Percentiles rank a stretch among this genome's conserved stretches.
phyloP scores from a whole-genome alignment of 2,329 filamentous ascomycete species.

The Seiridium cupressi region DNA sequence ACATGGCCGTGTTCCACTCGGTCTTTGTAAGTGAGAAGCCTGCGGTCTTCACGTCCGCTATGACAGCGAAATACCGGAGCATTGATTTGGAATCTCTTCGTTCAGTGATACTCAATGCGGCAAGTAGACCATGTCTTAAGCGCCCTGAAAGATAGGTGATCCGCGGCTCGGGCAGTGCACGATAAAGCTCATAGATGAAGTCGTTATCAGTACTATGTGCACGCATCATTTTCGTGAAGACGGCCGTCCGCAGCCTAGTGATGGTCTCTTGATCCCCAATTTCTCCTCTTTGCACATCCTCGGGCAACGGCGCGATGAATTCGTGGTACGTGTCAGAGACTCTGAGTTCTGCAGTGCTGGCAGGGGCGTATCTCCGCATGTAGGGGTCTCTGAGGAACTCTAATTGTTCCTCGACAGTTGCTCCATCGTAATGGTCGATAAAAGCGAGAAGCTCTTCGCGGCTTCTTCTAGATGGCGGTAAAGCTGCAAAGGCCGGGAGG shows the following conservation, averaged over 20 bases:
- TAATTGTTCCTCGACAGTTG: slow-evolving; percentile 52
- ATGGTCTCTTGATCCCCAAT: slow-evolving; percentile 34
- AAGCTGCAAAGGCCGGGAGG: background rate
- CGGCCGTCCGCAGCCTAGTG: slow-evolving; percentile 36
- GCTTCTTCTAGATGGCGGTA: background rate
- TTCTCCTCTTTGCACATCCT: slow-evolving; percentile 35
- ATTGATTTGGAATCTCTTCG: slow-evolving; percentile 60
- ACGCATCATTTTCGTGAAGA: slow-evolving; percentile 40
- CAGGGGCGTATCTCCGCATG: slow-evolving; percentile 49
- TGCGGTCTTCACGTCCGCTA: slow-evolving; percentile 79
- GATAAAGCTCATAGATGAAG: slow-evolving; percentile 48
- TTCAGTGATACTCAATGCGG: slow-evolving; percentile 63
- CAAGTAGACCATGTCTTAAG: slow-evolving; percentile 63
- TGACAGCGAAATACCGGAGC: slow-evolving; percentile 77
- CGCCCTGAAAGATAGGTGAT: slow-evolving; percentile 47
- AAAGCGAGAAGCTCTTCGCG: slow-evolving; percentile 50
- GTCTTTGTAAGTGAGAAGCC: slow-evolving; percentile 63
- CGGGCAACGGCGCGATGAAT: slow-evolving; percentile 40
- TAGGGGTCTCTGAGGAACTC: slow-evolving; percentile 52
- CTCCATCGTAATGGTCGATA: slow-evolving; percentile 45
- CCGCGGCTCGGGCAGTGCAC: slow-evolving; percentile 48
- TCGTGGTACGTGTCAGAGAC: slow-evolving; percentile 53
- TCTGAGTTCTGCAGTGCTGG: slow-evolving; percentile 45
- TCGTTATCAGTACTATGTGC: slow-evolving; percentile 39
- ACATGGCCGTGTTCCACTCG: slow-evolving; percentile 84